Base-by-base conservation (phyloP, 2,329 filamentous ascomycete genomes). In the Ceratocystis cubensis region DNA sequence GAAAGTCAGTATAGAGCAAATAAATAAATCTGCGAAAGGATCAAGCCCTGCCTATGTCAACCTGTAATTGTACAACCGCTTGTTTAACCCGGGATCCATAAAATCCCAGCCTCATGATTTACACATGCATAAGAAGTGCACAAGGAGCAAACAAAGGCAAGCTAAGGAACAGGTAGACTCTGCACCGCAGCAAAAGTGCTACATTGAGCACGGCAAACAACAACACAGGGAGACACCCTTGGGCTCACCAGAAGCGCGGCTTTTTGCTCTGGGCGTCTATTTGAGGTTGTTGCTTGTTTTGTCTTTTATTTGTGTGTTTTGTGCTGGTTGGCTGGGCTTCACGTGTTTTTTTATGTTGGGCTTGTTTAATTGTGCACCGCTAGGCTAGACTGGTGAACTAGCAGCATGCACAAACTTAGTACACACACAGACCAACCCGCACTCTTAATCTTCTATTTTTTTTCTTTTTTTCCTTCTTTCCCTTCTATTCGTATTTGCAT, bases 91-190 rank as follows among this genome's bases (percentile, higher is more conserved):
- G 53, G 28, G 53, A 59, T 33, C 53, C 53, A 33, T 33, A 30
- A 59, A 59, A 57, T 30, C 25, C 53, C 53, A 59, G 53, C 53
- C 53, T 59, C 53, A 59, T 62, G 59, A 45, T 62, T 62, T 45
- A 41, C 41, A 33, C 17, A 62, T 62, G 59, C 41, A 62, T 62
- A 33, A 59, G 53, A 59, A 20, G 22, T 57, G 53, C 53, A 57
- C 10, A 59, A n/a, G 10, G 10, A 13, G 37, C 37, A 41, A 8
- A 37, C 53, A 17, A 33, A 17, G 25, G 6, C 17, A 33, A n/a
- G 13, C 22, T 17, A 30, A 13, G 53, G 53, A 22, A n/a, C 59
- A 22, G 22, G n/a, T 50, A 20, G 46, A 41, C 37, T 13, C 37
- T 41, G 37, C 37, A 41, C 3, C 10, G 46, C 46, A 10, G 46